Base-by-base conservation (phyloP, 1,139 yeast genomes). In the Zygosaccharomyces sapae region DNA sequence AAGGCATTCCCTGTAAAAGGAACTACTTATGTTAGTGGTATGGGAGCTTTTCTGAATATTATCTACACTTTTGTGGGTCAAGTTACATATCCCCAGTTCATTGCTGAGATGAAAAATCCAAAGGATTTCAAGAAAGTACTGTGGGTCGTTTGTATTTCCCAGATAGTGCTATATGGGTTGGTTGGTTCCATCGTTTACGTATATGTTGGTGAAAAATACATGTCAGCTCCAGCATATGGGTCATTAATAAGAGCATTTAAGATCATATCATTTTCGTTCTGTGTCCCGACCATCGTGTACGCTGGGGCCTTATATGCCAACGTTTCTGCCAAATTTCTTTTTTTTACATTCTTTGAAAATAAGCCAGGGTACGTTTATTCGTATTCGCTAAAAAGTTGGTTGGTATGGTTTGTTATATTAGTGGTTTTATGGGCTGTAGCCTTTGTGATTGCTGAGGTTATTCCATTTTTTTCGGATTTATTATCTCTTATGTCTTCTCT, bases 31-130 rank as follows among this genome's bases (percentile, higher is more conserved):
- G 81, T 77, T n/a, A 59, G 65, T 25, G 83, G 71, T 4, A 77
- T 79, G 82, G 65, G 72, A 38, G 84, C 84, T 0, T 70, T 75
- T 52, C 69, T 80, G 56, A 80, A 80, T 63, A 79, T 80, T 54
- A 78, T 77, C 29, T 80, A 78, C 62, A 78, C 83, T 1, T 79
- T 80, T 63, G 83, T 79, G 30, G 85, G 84, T 3, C 84, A 80
- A 62, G 75, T 79, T 59, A 76, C 81, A 2, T 78, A 78, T 54
- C 84, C 84, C 0, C 77, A 81, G 12, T 79, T 80, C 61, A 79
- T 80, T 51, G 70, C 79, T 16, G 82, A 80, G 58, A 80, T 80
- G 84, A 73, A 71, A 54, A 68, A 71, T 47, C 84, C 84, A 19
- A 67, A 67, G 39, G 83, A 80, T 44, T 80, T 80, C 67, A 75